These are phyloP conservation scores for Corymbia maculata DNA, from an alignment of 345 rosid genomes.

Conservation along the genomic window DNA sequence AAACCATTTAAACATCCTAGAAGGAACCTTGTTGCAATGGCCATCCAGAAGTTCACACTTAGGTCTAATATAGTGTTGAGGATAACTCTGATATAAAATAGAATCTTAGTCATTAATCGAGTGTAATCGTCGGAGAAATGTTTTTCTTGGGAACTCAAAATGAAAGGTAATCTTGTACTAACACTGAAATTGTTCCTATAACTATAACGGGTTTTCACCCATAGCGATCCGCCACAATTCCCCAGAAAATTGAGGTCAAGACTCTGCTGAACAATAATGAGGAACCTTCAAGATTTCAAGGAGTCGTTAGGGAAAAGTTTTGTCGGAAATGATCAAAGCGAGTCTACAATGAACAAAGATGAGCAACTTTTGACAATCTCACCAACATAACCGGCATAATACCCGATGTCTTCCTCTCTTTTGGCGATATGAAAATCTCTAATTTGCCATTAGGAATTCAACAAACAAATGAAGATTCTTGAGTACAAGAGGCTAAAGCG, in stretches of 20 bases:
- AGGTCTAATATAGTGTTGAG: constrained; percentile 86
- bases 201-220: constrained; percentile 88
- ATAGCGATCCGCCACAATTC: constrained; percentile 74
- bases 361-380: constrained; percentile 7
- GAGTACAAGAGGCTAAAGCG: not conserved
- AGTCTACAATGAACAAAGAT: not conserved
- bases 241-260: constrained; percentile 79
- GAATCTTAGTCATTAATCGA: not conserved
- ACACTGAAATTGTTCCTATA: constrained; percentile 61
- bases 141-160: not conserved
- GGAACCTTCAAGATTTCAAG: constrained; percentile 39
- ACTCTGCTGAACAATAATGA: constrained; percentile 86
- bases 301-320: not conserved
- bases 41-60: constrained; percentile 90
- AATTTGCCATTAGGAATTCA: constrained; percentile 26
- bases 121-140: not conserved
- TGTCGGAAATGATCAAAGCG: not conserved
- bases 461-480: not conserved
- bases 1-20: constrained; percentile 78
- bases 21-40: constrained; percentile 65
- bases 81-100: constrained; percentile 45
- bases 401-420: constrained; percentile 82
- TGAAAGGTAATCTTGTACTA: constrained; percentile 16
- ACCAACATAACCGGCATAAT: constrained; percentile 87
- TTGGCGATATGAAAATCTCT: constrained; percentile 67